Evolutionary conservation across 495 filamentous ascomycete species (phyloP), one percentile per base, ranked within the genome.

Genomic region (Penicillium parvum): DNA sequence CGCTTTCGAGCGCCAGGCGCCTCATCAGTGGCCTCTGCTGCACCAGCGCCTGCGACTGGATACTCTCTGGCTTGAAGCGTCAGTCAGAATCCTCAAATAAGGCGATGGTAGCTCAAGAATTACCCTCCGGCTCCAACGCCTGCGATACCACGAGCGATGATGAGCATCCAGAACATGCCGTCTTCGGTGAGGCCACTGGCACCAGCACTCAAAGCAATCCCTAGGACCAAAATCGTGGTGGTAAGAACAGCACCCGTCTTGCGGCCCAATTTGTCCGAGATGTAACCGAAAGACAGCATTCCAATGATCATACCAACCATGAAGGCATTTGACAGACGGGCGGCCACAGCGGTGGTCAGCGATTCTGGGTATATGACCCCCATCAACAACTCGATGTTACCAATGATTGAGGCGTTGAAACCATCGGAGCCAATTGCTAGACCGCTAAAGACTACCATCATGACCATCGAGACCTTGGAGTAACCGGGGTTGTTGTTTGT

Each of bases 211-310:
- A 60, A 32, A 1, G 53, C 50, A 47, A 60, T 57, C 7, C 57
- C 57, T 40, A 55, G 45, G 30, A 54, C 60, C 49, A 60, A 45
- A 53, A 69, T 52, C 9, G 59, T 40, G 4, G 67, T 66, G 2
- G 64, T 60, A 8, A 63, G 41, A n/a, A 65, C 47, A 22, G 57
- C 55, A 8, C 65, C 65, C 1, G 59, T 55, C 29, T 59, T 57
- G 25, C 63, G 57, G 18, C 65, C 63, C 12, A 68, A 22, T 32
- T 56, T 58, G 34, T 67, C 65, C 7, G 57, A 58, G 23, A 63
- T 43, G 32, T 61, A 61, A 12, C 65, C 65, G 46, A 69, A 71
- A 5, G 45, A 54, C 16, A 71, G 53, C 64, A 69, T 69, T 17
- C 65, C 63, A 28, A 67, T 53, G 29, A 70, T 61, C 50, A 58